phyloP scores from a whole-genome alignment of 2,329 filamentous ascomycete species.

The Drechslera avenae region DNA sequence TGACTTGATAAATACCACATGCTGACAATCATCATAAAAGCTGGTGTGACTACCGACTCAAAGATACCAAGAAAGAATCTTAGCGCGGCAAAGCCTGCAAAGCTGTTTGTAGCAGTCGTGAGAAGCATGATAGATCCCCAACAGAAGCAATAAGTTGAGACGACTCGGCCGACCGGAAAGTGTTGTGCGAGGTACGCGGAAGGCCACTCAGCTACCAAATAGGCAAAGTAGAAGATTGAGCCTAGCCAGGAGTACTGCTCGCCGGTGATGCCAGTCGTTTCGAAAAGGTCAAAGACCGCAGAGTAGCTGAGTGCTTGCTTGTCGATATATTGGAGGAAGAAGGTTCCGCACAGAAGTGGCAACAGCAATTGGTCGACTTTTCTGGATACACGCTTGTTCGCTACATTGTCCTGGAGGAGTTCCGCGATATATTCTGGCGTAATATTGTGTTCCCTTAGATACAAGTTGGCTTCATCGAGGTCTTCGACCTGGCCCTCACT shows the following conservation, averaged over 20 bases:
- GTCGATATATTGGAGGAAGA: slow-evolving; percentile 61
- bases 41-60: slow-evolving; percentile 27
- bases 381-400: slow-evolving; percentile 44
- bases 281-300: slow-evolving; percentile 62
- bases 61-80: slow-evolving; percentile 30
- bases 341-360: slow-evolving; percentile 59
- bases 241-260: slow-evolving; percentile 61
- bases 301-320: slow-evolving; percentile 61
- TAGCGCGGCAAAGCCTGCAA: slow-evolving; percentile 25
- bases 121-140: slow-evolving; percentile 28
- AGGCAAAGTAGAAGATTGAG: slow-evolving; percentile 61
- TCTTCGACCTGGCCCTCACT: slow-evolving; percentile 39
- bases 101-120: slow-evolving; percentile 27
- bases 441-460: slow-evolving; percentile 57
- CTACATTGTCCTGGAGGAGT: slow-evolving; percentile 52
- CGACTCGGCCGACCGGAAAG: slow-evolving; percentile 41
- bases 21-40: slow-evolving; percentile 22
- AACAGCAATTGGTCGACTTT: slow-evolving; percentile 59
- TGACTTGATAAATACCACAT: slow-evolving; percentile 17
- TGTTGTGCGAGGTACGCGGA: slow-evolving; percentile 36
- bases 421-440: slow-evolving; percentile 51
- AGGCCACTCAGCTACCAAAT: slow-evolving; percentile 29
- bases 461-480: slow-evolving; percentile 57
- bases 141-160: slow-evolving; percentile 26
- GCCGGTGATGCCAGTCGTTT: slow-evolving; percentile 54